phyloP scores from a whole-genome alignment of 2,329 filamentous ascomycete species.

The Myriosclerotinia scirpicola region DNA sequence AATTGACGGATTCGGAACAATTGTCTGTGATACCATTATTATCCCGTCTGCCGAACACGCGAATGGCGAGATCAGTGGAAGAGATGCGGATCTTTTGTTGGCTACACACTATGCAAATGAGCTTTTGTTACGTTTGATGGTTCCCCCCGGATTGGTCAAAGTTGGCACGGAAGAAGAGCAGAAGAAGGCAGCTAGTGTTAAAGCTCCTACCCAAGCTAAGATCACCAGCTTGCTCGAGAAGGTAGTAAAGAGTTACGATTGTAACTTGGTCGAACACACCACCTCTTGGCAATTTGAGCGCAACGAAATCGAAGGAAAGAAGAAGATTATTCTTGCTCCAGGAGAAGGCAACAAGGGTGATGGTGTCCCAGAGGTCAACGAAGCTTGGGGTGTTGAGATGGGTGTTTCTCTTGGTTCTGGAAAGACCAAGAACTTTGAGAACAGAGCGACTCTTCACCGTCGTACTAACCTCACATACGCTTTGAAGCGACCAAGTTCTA shows the following conservation, averaged over 20 bases:
- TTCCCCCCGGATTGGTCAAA: conserved; percentile 84
- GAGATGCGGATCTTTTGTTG: conserved; percentile 81
- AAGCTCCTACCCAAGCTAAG: conserved; percentile 79
- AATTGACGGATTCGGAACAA: conserved; percentile 94
- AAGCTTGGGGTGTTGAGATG: conserved; percentile 98
- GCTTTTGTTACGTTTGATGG: conserved; percentile 83
- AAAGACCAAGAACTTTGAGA: conserved; percentile 90
- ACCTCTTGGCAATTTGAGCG: conserved; percentile 95
- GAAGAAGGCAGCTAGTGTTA: conserved; percentile 80
- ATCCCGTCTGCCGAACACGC: conserved; percentile 62
- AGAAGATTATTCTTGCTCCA: conserved; percentile 91
- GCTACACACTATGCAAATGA: conserved; percentile 96
- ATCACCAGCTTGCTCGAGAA: conserved; percentile 89
- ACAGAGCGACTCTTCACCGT: conserved; percentile 88
- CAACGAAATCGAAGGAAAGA: conserved; percentile 94
- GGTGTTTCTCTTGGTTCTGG: conserved; percentile 87
- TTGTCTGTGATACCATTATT: conserved; percentile 90
- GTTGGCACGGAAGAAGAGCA: conserved; percentile 91
- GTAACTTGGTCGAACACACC: conserved; percentile 94
- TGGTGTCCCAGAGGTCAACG: conserved; percentile 80
- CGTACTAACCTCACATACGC: conserved; percentile 89
- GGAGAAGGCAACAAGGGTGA: conserved; percentile 88
- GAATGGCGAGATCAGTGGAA: conserved; percentile 67
- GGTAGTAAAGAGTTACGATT: conserved; percentile 85
- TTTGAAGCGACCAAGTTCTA: conserved; percentile 90